Evolutionary conservation across 1,284 basidiomycete genomes (phyloP), one percentile per base, ranked within the genome.

Genomic region (Peniophora sp.): DNA sequence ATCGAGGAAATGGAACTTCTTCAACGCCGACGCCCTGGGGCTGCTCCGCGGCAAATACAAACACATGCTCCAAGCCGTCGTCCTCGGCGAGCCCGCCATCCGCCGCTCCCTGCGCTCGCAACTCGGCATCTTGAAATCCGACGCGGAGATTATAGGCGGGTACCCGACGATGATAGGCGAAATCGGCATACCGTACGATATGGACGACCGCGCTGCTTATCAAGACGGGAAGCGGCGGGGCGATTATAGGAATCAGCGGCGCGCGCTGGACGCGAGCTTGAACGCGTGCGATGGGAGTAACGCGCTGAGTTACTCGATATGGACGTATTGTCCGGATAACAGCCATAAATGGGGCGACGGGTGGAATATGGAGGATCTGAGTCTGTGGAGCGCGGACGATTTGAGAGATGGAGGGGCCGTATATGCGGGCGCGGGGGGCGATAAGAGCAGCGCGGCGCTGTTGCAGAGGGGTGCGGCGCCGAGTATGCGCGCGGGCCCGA

Each of bases 341-440:
- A 78, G 74, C 22, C 93, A 97, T 64, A 68, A 80, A 61, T 97
- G 92, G 92, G 93, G 95, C 17, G 96, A 98, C 64, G 83, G 85
- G 2, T 99, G 95, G 95, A 95, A 98, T 64, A 83, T 92, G 67
- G 96, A 99, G 69, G 96, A 98, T 68, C 68, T 98, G 51, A 94
- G 91, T 54, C 58, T 96, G 11, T 98, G 91, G 92, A 88, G 86
- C 58, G 58, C 64, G 2, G 92, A 96, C 61, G 95, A 96, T 63
- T 56, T 82, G 58, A 61, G 56, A 34, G 59, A 55, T 3, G 57
- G 55, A 14, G 57, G 57, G 57, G 64, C 52, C 56, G 62, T 62
- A 60, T 59, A 54, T 24, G 46, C 51, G 46, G 51, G 55, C 51
- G 50, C 45, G 5, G 8, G 47, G 15, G 50, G 27, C 11, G 65